A percentile compares a stretch with the other conserved stretches of the same genome.
Conservation (phyloP, 192 early-diverging fungal species). For the Coemansia aciculifera region DNA sequence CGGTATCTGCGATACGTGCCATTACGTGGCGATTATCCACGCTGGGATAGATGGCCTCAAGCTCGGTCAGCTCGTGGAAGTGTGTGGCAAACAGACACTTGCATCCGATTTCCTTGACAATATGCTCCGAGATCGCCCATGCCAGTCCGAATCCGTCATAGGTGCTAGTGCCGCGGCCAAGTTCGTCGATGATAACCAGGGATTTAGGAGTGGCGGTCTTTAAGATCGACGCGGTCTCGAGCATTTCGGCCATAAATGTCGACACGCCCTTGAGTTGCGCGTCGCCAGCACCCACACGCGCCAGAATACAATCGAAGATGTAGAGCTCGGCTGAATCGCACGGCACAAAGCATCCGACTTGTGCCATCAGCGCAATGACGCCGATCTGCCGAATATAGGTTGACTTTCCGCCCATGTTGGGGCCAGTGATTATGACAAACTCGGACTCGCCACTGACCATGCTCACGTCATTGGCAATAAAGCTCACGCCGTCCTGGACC, state of each 20-base stretch:
- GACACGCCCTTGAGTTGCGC: conserved; percentile 90
- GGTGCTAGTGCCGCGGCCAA: conserved; percentile 96
- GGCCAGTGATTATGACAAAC: conserved; percentile 93
- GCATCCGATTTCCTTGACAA: conserved; percentile 63
- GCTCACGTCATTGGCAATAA: conserved; percentile 92
- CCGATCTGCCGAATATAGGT: conserved; percentile 97
- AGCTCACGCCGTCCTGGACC: conserved; percentile 84
- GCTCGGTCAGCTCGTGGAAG: conserved; percentile 93
- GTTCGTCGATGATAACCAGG: conserved; percentile 93
- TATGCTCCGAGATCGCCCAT: conserved; percentile 91
- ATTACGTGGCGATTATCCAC: conserved; percentile 91
- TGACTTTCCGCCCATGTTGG: conserved; percentile 99
- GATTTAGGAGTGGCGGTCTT: conserved; percentile 80
- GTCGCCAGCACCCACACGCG: conserved; percentile 93
- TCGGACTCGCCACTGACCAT: conserved; percentile 68
- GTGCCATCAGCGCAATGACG: conserved; percentile 91
- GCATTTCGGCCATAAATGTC: conserved; percentile 96
- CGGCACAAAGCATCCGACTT: conserved; percentile 92
- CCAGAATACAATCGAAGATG: conserved; percentile 86
- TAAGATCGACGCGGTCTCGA: conserved; percentile 91
- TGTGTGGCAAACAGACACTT: conserved; percentile 94
- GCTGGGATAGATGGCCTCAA: conserved; percentile 65
- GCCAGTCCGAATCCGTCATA: conserved; percentile 97
- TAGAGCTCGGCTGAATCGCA: conserved; percentile 72
- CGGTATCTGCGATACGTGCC: conserved; percentile 57